Base-by-base conservation (phyloP, 2,329 filamentous ascomycete species). In the Phoma sp. region DNA sequence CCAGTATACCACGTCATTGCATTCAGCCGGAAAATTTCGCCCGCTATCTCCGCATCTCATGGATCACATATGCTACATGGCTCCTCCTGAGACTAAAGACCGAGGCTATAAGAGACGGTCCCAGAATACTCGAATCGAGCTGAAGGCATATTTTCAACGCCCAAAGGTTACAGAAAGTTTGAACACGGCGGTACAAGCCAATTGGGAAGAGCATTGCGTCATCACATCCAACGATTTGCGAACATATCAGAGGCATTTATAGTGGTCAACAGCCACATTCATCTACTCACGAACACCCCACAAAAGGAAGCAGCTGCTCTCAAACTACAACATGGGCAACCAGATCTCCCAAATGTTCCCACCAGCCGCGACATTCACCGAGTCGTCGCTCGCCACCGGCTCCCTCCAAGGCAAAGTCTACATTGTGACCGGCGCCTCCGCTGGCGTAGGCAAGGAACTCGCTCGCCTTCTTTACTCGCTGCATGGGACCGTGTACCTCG, bases 401-500 rank as follows among this genome's bases (percentile, higher is more conserved):
- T 59, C 60, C 37, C 70, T 78, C 45, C 75, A 78, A 52, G 78
- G 74, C 25, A 61, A 78, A 72, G 79, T 83, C 30, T 79, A 77
- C 70, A 77, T 86, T 55, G 78, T 86, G 13, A 86, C 74, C 0
- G 81, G 81, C 22, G 78, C 76, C 23, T 75, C 77, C 47, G 64
- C 76, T 0, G 79, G 79, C 32, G 75, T 85, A 6, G 83, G 83
- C 8, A 77, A 79, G 36, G 80, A 85, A 59, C 74, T 86, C 18
- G 74, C 74, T 29, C 77, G 78, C 35, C 77, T 86, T 3, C 75
- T 87, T 9, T 86, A 86, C 67, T 67, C 72, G 10, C 78, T 76
- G 32, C 81, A 83, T 49, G 83, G 76, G 32, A 83, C 74, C 1
- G 79, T 86, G n/a, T 86, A 85, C 67, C 67, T 84, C 24, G 82